Conservation (phyloP, 1,139 yeast genomes). For the Suhomyces guaymorum region DNA sequence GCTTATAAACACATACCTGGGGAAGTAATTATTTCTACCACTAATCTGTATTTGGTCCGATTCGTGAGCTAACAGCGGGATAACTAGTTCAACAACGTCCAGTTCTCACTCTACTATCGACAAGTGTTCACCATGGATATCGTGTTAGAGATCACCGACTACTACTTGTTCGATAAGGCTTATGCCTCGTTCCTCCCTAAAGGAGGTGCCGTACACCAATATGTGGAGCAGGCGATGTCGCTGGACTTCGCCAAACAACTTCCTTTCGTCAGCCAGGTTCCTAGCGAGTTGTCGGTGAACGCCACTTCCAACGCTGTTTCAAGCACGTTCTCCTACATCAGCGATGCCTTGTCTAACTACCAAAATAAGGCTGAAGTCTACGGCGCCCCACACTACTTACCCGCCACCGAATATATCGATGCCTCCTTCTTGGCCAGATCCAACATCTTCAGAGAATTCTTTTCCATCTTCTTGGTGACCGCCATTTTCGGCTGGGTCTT, state of each 20-base stretch:
- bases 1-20: slow-evolving; percentile 5
- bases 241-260: slow-evolving; percentile 9
- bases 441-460: slow-evolving; percentile 66
- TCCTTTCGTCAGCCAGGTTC: slow-evolving; percentile 2
- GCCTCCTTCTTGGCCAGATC: slow-evolving; percentile 70
- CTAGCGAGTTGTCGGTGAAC: slow-evolving; percentile 4
- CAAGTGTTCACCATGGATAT: too few relatives aligned
- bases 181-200: slow-evolving; percentile 57
- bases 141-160: slow-evolving; percentile 76
- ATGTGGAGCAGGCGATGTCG: slow-evolving; percentile 13
- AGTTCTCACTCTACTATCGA: too few relatives aligned
- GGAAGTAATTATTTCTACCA: too few relatives aligned
- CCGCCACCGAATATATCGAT: slow-evolving; percentile 54
- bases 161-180: slow-evolving; percentile 65
- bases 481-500: slow-evolving; percentile 82
- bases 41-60: too few relatives aligned
- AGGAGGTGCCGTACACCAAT: slow-evolving; percentile 27
- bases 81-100: too few relatives aligned
- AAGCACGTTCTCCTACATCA: slow-evolving; percentile 21
- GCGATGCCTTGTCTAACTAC: slow-evolving; percentile 23
- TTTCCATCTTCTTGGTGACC: slow-evolving; percentile 70
- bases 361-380: slow-evolving; percentile 42
- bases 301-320: slow-evolving; percentile 17
- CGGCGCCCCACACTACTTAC: slow-evolving; percentile 40
- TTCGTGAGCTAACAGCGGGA: too few relatives aligned